These are phyloP conservation scores for Cornus controversa DNA, from an alignment of 148 eudicot genomes.

Conservation along the genomic window DNA sequence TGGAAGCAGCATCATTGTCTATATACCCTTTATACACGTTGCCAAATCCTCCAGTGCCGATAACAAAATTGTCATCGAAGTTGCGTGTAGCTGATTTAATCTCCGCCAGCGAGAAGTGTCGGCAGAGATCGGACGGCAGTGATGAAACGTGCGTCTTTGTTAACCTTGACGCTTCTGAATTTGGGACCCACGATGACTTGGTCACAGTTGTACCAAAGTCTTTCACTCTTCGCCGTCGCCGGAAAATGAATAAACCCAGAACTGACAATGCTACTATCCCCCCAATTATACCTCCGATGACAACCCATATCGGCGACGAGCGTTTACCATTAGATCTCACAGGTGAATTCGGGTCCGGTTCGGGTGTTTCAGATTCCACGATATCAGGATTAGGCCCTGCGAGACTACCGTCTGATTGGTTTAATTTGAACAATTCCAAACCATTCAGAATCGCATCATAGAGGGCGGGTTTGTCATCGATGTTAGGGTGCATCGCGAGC, in stretches of 20 bases:
- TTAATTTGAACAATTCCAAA: slow-evolving; percentile 32
- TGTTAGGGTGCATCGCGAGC: slow-evolving; percentile 30
- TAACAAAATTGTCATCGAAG: slow-evolving; percentile 21
- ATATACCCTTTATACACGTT: slow-evolving; percentile 35
- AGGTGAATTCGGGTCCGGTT: too few species aligned
- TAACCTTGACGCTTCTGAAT: slow-evolving; percentile 4
- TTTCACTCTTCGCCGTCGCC: background rate
- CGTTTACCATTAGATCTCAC: background rate
- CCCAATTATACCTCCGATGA: slow-evolving; percentile 9
- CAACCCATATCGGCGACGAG: background rate
- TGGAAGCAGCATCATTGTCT: slow-evolving; percentile 11
- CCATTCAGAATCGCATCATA: slow-evolving; percentile 29
- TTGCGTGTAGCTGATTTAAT: slow-evolving; percentile 20
- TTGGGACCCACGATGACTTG: slow-evolving; percentile 8
- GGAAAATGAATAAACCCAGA: slow-evolving; percentile 17
- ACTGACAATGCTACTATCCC: background rate
- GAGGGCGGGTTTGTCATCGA: background rate
- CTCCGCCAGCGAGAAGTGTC: slow-evolving; percentile 22
- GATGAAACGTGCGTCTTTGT: slow-evolving; percentile 12
- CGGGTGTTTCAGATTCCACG: too few species aligned
- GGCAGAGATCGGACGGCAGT: slow-evolving; percentile 19
- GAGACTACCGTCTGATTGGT: slow-evolving; percentile 11
- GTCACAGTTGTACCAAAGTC: background rate
- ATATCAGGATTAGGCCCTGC: slow-evolving; percentile 26
- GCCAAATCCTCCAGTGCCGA: slow-evolving; percentile 35